Conservation (phyloP, 2,329 filamentous ascomycete species). For the Paracoccidioides brasiliensis region DNA sequence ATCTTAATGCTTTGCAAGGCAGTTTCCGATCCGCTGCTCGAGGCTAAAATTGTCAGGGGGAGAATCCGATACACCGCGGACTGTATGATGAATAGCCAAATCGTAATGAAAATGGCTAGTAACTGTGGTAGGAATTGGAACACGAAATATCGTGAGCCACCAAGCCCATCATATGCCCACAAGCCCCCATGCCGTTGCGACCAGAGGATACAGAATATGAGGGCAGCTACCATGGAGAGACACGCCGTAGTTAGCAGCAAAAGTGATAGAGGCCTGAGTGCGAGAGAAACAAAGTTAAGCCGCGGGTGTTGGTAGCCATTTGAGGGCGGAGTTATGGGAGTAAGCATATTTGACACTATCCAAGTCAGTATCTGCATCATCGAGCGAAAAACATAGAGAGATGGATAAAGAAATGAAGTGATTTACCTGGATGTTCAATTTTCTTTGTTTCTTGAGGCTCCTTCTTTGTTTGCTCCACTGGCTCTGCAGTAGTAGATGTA, state of each 20-base stretch:
- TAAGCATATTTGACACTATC: constrained; percentile 32
- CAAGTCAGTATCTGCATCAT: background rate
- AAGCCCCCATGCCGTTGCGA: constrained; percentile 52
- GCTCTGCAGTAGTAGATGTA: constrained; percentile 19
- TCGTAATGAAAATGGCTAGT: constrained; percentile 53
- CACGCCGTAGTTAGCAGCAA: constrained; percentile 47
- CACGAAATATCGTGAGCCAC: constrained; percentile 65
- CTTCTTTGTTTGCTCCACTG: constrained; percentile 20
- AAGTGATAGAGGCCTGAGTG: constrained; percentile 56
- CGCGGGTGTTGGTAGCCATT: constrained; percentile 35
- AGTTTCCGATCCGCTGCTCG: constrained; percentile 44
- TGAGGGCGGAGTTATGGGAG: constrained; percentile 34
- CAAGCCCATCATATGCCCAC: constrained; percentile 53
- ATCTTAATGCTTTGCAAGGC: constrained; percentile 51
- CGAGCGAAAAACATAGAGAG: background rate
- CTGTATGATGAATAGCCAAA: constrained; percentile 67
- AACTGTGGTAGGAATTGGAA: constrained; percentile 77
- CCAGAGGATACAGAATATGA: constrained; percentile 61
- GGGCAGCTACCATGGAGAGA: constrained; percentile 55
- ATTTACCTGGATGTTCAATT: constrained; percentile 4
- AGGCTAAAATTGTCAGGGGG: constrained; percentile 67
- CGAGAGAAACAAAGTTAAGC: constrained; percentile 57
- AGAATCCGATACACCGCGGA: constrained; percentile 60
- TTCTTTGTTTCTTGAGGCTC: constrained; percentile 4
- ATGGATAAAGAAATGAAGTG: background rate